Conservation (phyloP, 305 asterid genomes). For the Fraxinus velutina region DNA sequence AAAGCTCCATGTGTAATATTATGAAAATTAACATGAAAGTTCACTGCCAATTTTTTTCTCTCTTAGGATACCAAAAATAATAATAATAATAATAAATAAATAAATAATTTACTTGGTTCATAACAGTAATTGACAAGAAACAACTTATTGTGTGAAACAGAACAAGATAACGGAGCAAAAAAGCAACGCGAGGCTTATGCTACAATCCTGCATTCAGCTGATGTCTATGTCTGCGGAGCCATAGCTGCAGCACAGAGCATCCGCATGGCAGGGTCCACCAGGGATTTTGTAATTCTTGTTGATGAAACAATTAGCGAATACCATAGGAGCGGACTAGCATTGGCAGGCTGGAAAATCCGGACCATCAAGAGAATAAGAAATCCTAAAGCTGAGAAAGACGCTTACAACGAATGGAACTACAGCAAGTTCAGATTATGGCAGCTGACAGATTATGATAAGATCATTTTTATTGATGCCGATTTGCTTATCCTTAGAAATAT, state of each 20-base stretch:
- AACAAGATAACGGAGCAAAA: constrained; percentile 30
- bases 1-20: neutral
- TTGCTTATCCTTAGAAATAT: constrained; percentile 62
- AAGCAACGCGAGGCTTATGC: constrained; percentile 76
- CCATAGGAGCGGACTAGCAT: constrained; percentile 55
- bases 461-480: constrained; percentile 67
- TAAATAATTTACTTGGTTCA: neutral
- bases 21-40: neutral
- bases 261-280: constrained; percentile 64
- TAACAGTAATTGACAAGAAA: neutral
- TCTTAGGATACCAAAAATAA: neutral
- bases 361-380: constrained; percentile 55
- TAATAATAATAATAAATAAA: too few relatives aligned
- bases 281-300: constrained; percentile 82
- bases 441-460: constrained; percentile 61
- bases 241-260: constrained; percentile 85
- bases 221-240: constrained; percentile 82
- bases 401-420: constrained; percentile 76
- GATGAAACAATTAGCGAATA: constrained; percentile 55
- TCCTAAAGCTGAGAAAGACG: constrained; percentile 74
- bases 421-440: constrained; percentile 84
- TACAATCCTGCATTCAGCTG: constrained; percentile 72
- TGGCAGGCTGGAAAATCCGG: constrained; percentile 66
- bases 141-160: constrained; percentile 28
- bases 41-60: neutral